Conservation (phyloP, 192 early-diverging fungal species). For the Coemansia sp. region DNA sequence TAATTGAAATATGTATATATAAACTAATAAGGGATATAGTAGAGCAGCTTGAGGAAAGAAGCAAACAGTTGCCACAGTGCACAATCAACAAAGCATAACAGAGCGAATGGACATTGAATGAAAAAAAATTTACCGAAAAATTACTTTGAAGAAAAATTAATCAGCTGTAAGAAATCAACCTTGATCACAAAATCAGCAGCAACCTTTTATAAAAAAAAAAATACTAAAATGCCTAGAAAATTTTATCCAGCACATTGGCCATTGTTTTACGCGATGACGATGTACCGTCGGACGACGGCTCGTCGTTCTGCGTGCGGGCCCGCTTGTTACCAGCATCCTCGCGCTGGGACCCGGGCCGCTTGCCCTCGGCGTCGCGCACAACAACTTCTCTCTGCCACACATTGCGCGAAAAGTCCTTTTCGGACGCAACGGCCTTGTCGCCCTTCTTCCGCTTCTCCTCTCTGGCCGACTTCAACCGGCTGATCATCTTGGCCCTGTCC, state of each 20-base stretch:
- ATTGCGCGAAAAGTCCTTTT: slow-evolving; percentile 38
- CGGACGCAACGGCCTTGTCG: slow-evolving; percentile 43
- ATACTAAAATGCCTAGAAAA: slow-evolving; percentile 35
- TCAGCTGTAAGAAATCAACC: too few species aligned
- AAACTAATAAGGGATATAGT: not conserved
- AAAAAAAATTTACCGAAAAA: too few species aligned
- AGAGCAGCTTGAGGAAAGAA: too few species aligned
- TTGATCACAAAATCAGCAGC: too few species aligned
- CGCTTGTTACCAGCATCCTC: slow-evolving; percentile 8
- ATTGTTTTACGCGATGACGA: slow-evolving; percentile 43
- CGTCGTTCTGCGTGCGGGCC: not conserved
- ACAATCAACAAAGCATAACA: too few species aligned
- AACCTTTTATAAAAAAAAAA: not conserved
- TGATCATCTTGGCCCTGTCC: slow-evolving; percentile 81
- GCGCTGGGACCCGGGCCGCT: too few species aligned
- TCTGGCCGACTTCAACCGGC: slow-evolving; percentile 71
- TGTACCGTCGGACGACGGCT: too few species aligned
- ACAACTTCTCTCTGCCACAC: slow-evolving; percentile 67
- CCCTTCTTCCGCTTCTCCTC: slow-evolving; percentile 22
- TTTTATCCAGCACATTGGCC: slow-evolving; percentile 54
- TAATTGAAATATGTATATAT: not conserved
- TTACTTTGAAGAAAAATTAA: not conserved
- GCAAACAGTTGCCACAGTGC: too few species aligned
- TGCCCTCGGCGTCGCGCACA: slow-evolving; percentile 39
- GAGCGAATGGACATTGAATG: too few species aligned